Evolutionary conservation across 225 moss, liverwort and hornwort genomes (phyloP).

Genomic region (Sphagnum tenellum): DNA sequence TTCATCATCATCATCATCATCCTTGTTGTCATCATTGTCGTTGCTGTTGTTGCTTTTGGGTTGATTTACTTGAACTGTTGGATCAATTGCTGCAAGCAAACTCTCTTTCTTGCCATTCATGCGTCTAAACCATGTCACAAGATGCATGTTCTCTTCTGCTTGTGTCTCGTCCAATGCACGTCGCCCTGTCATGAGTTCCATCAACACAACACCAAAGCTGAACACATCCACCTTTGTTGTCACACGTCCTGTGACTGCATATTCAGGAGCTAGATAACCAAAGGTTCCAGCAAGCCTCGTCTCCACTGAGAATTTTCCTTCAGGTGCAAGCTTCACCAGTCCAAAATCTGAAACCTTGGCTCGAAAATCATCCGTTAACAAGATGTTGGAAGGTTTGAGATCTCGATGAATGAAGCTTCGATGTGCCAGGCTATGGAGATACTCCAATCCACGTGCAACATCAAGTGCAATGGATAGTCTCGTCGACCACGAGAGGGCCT

Average conservation of each 20-base stretch:
- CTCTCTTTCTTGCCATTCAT: conserved; percentile 57
- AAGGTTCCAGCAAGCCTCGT: conserved; percentile 90
- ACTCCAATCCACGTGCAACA: conserved; percentile 88
- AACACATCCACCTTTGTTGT: conserved; percentile 94
- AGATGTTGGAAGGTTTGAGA: conserved; percentile 82
- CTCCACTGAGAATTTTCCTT: conserved; percentile 90
- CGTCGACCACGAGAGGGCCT: conserved; percentile 75
- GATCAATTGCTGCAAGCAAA: conserved; percentile 51
- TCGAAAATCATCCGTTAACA: conserved; percentile 72
- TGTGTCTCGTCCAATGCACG: conserved; percentile 80
- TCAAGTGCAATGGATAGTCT: conserved; percentile 80
- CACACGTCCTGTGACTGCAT: conserved; percentile 94
- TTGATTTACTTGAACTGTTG: conserved; percentile 3
- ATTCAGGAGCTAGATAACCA: conserved; percentile 93
- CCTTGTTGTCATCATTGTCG: no score
- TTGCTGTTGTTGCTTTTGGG: no score
- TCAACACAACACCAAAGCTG: conserved; percentile 86
- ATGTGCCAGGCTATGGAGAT: conserved; percentile 76
- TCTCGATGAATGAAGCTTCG: conserved; percentile 93
- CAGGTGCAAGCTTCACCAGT: conserved; percentile 82
- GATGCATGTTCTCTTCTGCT: conserved; percentile 84
- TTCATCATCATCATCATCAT: conserved; percentile 44
- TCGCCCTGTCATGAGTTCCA: conserved; percentile 90
- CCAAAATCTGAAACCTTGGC: conserved; percentile 97
- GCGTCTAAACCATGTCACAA: conserved; percentile 90